Base-by-base conservation (phyloP, 371 early-diverging fungal genomes). In the Lichtheimia ornata region DNA sequence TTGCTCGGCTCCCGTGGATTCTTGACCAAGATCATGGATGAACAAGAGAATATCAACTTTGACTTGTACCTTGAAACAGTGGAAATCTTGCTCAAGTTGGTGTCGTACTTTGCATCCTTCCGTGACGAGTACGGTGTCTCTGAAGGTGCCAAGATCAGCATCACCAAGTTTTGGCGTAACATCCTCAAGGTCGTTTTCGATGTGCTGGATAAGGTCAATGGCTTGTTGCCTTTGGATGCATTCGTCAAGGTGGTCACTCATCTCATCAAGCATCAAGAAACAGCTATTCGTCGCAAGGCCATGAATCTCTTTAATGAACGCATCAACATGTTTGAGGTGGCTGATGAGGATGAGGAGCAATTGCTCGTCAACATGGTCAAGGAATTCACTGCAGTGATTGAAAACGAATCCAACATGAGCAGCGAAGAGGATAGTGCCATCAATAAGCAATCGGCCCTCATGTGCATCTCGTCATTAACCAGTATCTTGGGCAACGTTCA, bases 401-500 rank as follows among this genome's bases (percentile, higher is more conserved):
- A 77, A 42, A 73, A 79, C 15, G 80, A 78, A 44, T 71, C 66
- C 5, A 68, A 70, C 3, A 63, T 74, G 15, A 60, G 72, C 0
- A 52, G 55, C 9, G 72, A 72, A 24, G 84, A 80, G 57, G 87
- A 87, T 47, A 64, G 72, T 6, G 72, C 82, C 17, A 83, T 91
- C 65, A 91, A 86, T 77, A 89, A 87, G 70, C 95, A 95, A 74
- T 84, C 88, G 0, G 93, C 91, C 7, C 68, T 95, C 51, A 65
- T 91, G 49, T 94, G 95, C 66, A 72, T 96, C 43, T 83, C 93
- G 4, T 83, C 89, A 27, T 82, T 94, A 55, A 87, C 92, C 14
- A 81, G 80, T 27, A 63, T 80, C 28, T 87, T 91, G 70, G 91
- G 88, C 9, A 75, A 78, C 15, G 65, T 72, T 17, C 84, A 90